phyloP scores from a whole-genome alignment of 257 asterid species.

The Nyctanthes arbortristis region DNA sequence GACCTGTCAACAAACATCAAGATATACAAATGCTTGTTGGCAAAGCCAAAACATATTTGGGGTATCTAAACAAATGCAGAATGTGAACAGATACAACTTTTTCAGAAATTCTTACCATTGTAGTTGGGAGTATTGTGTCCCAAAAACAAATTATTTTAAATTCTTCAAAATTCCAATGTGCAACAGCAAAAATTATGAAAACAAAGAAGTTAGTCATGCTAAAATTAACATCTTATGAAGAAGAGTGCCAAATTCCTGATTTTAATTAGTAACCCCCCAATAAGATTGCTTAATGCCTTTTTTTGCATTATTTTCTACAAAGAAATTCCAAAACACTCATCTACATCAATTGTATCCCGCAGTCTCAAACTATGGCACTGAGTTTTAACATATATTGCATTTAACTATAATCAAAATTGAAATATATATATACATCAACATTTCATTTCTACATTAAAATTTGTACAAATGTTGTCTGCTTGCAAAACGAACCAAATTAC shows the following conservation, averaged over 20 bases:
- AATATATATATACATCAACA: no score
- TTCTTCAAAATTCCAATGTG: conserved; percentile 8
- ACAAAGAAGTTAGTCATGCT: not conserved
- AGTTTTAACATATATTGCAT: no score
- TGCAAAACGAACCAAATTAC: no score
- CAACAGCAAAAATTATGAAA: not conserved
- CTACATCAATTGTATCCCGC: no score
- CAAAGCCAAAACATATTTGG: not conserved
- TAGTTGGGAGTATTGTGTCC: not conserved
- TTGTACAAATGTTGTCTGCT: no score
- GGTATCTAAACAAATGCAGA: not conserved
- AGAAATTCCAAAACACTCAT: no score
- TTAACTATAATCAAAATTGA: no score
- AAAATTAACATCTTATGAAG: not conserved
- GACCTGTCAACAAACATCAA: not conserved
- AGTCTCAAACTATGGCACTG: no score
- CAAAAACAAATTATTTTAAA: not conserved
- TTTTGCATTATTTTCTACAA: no score
- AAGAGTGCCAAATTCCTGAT: not conserved
- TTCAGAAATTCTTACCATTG: not conserved
- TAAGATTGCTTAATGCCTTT: not conserved
- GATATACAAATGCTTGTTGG: conserved; percentile 8
- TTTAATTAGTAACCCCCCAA: not conserved
- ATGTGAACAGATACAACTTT: not conserved
- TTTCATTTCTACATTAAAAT: no score